These are phyloP conservation scores for Saccharum officinarum DNA, from an alignment of 176 grass and related monocot genomes.

Conservation along the genomic window DNA sequence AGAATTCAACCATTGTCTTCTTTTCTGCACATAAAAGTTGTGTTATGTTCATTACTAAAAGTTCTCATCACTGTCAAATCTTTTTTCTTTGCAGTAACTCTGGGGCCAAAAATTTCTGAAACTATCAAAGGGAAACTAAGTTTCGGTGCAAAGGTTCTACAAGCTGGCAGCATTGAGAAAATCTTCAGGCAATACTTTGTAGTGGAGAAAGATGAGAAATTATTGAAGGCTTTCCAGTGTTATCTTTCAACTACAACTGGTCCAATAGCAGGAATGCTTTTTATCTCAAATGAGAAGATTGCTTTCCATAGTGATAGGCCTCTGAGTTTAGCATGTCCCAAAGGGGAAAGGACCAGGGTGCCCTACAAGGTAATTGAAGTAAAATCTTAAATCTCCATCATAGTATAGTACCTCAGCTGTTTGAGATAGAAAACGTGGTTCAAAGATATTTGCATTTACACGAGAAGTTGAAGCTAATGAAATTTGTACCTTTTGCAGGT, in stretches of 20 bases:
- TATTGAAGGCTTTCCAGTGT: constrained; percentile 81
- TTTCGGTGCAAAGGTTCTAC: constrained; percentile 62
- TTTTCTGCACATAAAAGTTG: neutral
- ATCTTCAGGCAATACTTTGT: constrained; percentile 66
- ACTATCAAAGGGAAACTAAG: constrained; percentile 72
- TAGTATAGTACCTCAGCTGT: neutral
- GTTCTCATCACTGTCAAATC: neutral
- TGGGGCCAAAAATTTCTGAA: constrained; percentile 66
- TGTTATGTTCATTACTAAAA: neutral
- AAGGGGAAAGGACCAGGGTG: constrained; percentile 42
- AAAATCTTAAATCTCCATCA: constrained; percentile 20
- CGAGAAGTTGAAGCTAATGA: constrained; percentile 27
- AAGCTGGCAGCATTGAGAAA: constrained; percentile 60
- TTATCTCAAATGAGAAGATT: constrained; percentile 67
- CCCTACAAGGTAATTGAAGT: constrained; percentile 76
- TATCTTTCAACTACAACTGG: constrained; percentile 88
- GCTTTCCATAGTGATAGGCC: constrained; percentile 71
- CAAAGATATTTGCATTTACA: constrained; percentile 14
- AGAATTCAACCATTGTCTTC: constrained; percentile 2
- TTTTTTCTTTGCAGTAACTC: constrained; percentile 51
- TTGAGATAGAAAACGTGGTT: neutral
- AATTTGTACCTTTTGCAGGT: constrained; percentile 46
- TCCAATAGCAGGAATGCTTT: constrained; percentile 76
- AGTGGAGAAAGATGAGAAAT: constrained; percentile 59
- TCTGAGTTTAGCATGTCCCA: constrained; percentile 58